Percentiles rank a stretch among this genome's conserved stretches.
These are phyloP conservation scores for Stachybotrys chartarum DNA, from an alignment of 2,329 filamentous ascomycete species.

Conservation along the genomic window DNA sequence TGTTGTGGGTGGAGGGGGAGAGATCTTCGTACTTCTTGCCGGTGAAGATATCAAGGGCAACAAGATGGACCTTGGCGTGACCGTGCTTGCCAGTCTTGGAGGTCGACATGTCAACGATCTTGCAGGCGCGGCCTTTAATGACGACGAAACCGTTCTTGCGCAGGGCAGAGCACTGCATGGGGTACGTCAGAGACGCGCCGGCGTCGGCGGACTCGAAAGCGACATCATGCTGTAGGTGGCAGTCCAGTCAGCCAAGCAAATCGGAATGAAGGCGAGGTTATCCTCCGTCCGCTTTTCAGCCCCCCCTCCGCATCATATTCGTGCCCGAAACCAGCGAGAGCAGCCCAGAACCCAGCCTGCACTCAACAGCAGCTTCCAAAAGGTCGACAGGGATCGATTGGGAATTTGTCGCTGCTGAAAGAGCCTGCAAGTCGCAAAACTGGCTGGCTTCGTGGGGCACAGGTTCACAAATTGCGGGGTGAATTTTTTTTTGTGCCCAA, in stretches of 20 bases:
- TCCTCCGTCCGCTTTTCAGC: neutral
- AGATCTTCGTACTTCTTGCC: conserved; percentile 99
- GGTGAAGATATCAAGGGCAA: conserved; percentile 98
- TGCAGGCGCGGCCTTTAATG: conserved; percentile 98
- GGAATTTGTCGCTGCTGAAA: conserved; percentile 4
- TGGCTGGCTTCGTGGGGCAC: conserved; percentile 25
- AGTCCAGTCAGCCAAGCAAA: neutral
- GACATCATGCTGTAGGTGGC: conserved; percentile 49
- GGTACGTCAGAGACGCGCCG: conserved; percentile 88
- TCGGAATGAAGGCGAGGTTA: neutral
- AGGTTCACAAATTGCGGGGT: conserved; percentile 38
- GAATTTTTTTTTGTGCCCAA: conserved; percentile 26
- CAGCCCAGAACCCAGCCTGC: neutral
- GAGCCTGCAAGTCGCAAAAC: conserved; percentile 1
- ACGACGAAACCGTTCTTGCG: conserved; percentile 98
- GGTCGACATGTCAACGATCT: conserved; percentile 99
- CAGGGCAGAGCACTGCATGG: conserved; percentile 99
- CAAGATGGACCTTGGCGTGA: conserved; percentile 99
- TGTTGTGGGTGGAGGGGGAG: conserved; percentile 94
- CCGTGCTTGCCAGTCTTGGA: conserved; percentile 99
- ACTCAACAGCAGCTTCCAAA: neutral
- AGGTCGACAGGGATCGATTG: neutral
- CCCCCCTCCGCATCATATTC: neutral
- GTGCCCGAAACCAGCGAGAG: neutral
- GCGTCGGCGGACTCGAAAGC: conserved; percentile 91